Evolutionary conservation across 805 yeast genomes (phyloP).

Genomic region (Suhomyces kilbournensis): DNA sequence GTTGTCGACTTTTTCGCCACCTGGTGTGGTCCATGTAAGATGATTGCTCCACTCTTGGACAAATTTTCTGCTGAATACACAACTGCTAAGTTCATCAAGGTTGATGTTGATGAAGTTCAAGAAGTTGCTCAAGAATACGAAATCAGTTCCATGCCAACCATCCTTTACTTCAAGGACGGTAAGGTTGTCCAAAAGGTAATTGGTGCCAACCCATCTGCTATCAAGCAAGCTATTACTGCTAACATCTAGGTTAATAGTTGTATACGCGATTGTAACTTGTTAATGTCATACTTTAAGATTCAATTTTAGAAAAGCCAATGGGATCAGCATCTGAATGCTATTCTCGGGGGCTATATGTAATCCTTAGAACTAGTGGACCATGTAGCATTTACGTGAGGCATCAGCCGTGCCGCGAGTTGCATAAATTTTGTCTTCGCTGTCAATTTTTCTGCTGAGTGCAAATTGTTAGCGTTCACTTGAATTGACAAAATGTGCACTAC

Average conservation of each 20-base stretch:
- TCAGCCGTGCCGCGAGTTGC: neutral
- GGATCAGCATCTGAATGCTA: neutral
- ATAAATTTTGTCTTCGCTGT: neutral
- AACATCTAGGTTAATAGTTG: slow-evolving; percentile 36
- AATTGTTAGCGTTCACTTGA: neutral
- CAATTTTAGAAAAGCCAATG: no score
- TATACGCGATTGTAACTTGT: neutral
- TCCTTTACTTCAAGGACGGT: slow-evolving; percentile 79
- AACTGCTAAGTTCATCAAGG: slow-evolving; percentile 74
- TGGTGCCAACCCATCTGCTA: slow-evolving; percentile 87
- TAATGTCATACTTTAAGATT: neutral
- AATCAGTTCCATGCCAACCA: slow-evolving; percentile 57
- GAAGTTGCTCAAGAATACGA: slow-evolving; percentile 68
- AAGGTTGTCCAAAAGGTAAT: slow-evolving; percentile 72
- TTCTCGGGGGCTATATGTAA: neutral
- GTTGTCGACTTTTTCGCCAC: slow-evolving; percentile 95
- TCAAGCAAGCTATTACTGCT: slow-evolving; percentile 63
- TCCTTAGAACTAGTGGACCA: neutral
- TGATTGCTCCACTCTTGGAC: slow-evolving; percentile 91
- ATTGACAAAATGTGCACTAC: neutral
- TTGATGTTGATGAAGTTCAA: slow-evolving; percentile 85
- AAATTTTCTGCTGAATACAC: slow-evolving; percentile 69
- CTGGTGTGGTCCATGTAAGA: slow-evolving; percentile 99
- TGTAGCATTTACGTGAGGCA: neutral
- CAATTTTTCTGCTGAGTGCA: neutral